phyloP scores from a whole-genome alignment of 2,329 filamentous ascomycete species.

The Hypoxylon sp. region DNA sequence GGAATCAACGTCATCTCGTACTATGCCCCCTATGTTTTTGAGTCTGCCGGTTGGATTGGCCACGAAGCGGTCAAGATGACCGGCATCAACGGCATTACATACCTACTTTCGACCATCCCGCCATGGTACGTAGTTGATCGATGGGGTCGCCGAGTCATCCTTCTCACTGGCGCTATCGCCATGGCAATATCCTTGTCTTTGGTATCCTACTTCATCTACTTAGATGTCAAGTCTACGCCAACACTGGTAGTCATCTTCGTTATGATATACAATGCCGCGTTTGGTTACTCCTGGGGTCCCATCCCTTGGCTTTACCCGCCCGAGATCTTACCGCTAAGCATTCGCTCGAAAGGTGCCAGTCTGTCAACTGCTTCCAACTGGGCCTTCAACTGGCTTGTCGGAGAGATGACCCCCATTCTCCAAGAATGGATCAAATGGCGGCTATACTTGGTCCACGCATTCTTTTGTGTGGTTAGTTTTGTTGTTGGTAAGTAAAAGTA shows the following conservation, averaged over 20 bases:
- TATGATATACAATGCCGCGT: slow-evolving; percentile 98
- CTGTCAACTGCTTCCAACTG: slow-evolving; percentile 96
- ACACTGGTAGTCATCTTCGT: slow-evolving; percentile 91
- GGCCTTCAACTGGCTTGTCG: slow-evolving; percentile 98
- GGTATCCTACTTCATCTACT: slow-evolving; percentile 95
- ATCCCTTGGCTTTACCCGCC: slow-evolving; percentile 98
- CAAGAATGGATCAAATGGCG: slow-evolving; percentile 95
- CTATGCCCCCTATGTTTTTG: slow-evolving; percentile 95
- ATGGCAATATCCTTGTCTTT: slow-evolving; percentile 89
- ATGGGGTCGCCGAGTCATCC: slow-evolving; percentile 87
- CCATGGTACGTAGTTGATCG: slow-evolving; percentile 97
- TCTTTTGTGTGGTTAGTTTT: slow-evolving; percentile 95
- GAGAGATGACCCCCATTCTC: slow-evolving; percentile 91
- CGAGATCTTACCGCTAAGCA: slow-evolving; percentile 96
- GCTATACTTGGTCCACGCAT: slow-evolving; percentile 92
- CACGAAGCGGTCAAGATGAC: slow-evolving; percentile 95
- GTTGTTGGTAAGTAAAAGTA: slow-evolving; percentile 79
- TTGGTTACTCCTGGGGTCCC: slow-evolving; percentile 94
- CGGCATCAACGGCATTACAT: slow-evolving; percentile 90
- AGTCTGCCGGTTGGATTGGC: slow-evolving; percentile 94
- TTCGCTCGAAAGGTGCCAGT: slow-evolving; percentile 95
- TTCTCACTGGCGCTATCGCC: slow-evolving; percentile 86
- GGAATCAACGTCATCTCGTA: slow-evolving; percentile 99
- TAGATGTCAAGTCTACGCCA: slow-evolving; percentile 81
- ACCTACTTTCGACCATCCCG: slow-evolving; percentile 89